These are phyloP conservation scores for Colletotrichum higginsianum DNA, from an alignment of 2,329 filamentous ascomycete species.

Conservation along the genomic window DNA sequence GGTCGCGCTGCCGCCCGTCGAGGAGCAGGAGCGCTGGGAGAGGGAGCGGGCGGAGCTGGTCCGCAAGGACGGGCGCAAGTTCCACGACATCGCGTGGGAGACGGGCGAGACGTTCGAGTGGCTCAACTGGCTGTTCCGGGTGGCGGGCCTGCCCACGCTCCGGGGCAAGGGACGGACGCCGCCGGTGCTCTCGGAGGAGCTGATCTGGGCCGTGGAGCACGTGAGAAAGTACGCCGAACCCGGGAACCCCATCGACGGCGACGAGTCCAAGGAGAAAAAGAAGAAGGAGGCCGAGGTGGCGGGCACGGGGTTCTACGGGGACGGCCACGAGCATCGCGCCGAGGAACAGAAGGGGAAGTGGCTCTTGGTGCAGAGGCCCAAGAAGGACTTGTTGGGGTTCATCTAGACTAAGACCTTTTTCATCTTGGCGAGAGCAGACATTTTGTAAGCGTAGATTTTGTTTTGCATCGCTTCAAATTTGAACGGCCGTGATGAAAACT, in stretches of 20 bases:
- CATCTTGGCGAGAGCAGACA: not conserved
- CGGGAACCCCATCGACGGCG: conserved; percentile 39
- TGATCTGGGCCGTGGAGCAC: conserved; percentile 64
- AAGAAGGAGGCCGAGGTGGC: not conserved
- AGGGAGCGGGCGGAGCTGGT: conserved; percentile 51
- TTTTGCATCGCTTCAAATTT: not conserved
- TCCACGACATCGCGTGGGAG: conserved; percentile 69
- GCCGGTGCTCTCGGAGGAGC: conserved; percentile 59
- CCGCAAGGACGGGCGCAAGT: conserved; percentile 55
- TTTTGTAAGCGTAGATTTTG: not conserved
- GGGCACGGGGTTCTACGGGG: not conserved
- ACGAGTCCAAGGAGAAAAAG: not conserved
- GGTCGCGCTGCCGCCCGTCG: conserved; percentile 54
- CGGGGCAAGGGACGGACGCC: conserved; percentile 62
- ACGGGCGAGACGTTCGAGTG: conserved; percentile 65
- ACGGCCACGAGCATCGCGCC: not conserved
- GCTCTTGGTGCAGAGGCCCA: conserved; percentile 15
- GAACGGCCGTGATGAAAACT: not conserved
- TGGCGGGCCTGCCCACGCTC: conserved; percentile 65
- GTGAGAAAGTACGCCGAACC: conserved; percentile 63
- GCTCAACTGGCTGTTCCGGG: conserved; percentile 60
- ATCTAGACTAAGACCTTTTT: not conserved
- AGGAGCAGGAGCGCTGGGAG: conserved; percentile 64
- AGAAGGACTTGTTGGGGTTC: conserved; percentile 33
- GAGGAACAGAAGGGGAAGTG: not conserved